phyloP scores from a whole-genome alignment of 148 eudicot species.

The Polygonum aviculare region DNA sequence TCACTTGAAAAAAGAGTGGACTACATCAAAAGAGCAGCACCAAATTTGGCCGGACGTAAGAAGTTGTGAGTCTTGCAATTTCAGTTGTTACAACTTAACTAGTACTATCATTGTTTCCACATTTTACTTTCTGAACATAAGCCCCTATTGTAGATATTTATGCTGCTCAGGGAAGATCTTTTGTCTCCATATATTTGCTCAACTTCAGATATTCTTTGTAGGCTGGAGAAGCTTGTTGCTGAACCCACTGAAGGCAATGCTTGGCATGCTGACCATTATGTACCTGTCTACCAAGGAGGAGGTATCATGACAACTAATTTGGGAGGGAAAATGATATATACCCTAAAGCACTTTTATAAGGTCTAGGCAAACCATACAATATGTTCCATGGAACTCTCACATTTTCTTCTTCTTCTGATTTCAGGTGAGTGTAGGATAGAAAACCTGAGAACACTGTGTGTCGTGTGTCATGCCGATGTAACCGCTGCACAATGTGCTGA shows the following conservation, averaged over 20 bases:
- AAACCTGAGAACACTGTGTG: constrained; percentile 92
- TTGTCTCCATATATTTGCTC: background rate
- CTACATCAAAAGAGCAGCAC: constrained; percentile 57
- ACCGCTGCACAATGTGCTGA: constrained; percentile 70
- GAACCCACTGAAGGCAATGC: constrained; percentile 92
- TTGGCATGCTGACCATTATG: constrained; percentile 95
- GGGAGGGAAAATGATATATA: background rate
- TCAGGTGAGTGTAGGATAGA: constrained; percentile 91
- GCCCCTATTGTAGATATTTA: background rate
- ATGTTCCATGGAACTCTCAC: background rate
- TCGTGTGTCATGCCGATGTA: constrained; percentile 90
- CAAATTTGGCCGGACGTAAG: constrained; percentile 43
- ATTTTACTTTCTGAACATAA: background rate
- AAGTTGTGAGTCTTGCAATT: constrained; percentile 50
- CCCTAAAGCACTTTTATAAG: too few relatives aligned
- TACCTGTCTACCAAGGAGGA: constrained; percentile 90
- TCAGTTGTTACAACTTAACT: background rate
- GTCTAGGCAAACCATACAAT: background rate
- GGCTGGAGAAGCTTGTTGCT: constrained; percentile 67
- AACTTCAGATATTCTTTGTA: constrained; percentile 17
- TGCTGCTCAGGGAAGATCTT: background rate
- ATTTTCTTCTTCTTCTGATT: background rate
- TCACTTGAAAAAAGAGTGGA: constrained; percentile 46
- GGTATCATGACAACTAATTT: constrained; percentile 30
- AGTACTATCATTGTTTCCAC: background rate